Base-by-base conservation (phyloP, 2,329 filamentous ascomycete species). In the Ascosphaera aggregata region DNA sequence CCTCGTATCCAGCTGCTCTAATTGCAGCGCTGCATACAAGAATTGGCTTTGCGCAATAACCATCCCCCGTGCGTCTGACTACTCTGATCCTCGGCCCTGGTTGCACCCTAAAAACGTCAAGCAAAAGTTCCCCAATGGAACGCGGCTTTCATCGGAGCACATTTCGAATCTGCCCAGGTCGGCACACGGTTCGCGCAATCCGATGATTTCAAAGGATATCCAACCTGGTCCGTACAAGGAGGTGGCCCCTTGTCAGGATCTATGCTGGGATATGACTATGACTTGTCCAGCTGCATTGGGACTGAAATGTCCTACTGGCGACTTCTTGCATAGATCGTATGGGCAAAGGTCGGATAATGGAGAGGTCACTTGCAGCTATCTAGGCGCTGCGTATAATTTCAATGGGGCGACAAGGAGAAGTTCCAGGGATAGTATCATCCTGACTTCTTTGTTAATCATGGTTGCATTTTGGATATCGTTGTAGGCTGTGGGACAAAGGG, bases 11-110 rank as follows among this genome's bases (percentile, higher is more conserved):
- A 70, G 58, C 47, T 98, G 89, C 62, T 56, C 62, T 34, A 69
- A 91, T 55, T 98, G 89, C 57, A 70, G 64, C 13, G 51, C 54
- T 1, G 81, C 82, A 7, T 98, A 98, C 66, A 94, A 91, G 55
- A 66, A 74, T 50, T 98, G 89, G 89, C 73, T 98, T 16, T 98
- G 89, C 61, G 79, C 81, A 18, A 84, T 95, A 19, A 78, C 74
- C 13, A 89, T 98, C 44, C 89, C 89, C 1, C 79, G 85, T 20
- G 98, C 89, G 61, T 76, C 81, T 50, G 86, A 94, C 58, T 89
- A 80, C 49, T 70, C 66, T 38, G 70, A 65, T 37, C 49, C 54
- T 1, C 61, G 64, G 11, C 39, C 63, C 1, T 73, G 61, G 50
- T 65, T 82, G 2, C 69, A 74, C 43, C 62, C 67, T 16, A 77